Evolutionary conservation across 352 stramenopile species (phyloP), one percentile per base, ranked within the genome.

Genomic region (Phytophthora quininea): DNA sequence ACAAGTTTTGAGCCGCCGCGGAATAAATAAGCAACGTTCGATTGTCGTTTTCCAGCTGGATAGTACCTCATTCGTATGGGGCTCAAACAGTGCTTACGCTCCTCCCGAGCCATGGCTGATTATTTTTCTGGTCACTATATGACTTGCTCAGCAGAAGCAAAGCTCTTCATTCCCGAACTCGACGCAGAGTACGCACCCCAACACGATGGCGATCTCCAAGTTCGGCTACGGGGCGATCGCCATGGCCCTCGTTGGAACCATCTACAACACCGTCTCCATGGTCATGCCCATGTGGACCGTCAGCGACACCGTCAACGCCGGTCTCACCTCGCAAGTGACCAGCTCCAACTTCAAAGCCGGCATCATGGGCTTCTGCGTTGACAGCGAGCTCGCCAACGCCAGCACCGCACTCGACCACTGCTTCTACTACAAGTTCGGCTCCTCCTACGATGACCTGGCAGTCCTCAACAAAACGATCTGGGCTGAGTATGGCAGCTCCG

Each of bases 341-440:
- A 66, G 56, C 31, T 63, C 64, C 37, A 63, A 67, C 53, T 71
- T 67, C 38, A 67, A 67, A 12, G 51, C 64, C 7, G 51, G 57
- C n/a, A 47, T 71, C 51, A 59, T 62, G 58, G 43, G 64, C 19
- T 67, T 65, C 64, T 82, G 77, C 63, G 84, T 82, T 47, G 77
- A 90, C 59, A 67, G 84, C 31, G 58, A 88, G 55, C 54, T 89
- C 54, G 32, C 51, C 11, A 76, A 87, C 59, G 35, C 58, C 30
- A 72, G 59, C 32, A 54, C 77, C 14, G 48, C 59, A 7, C 77
- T 87, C 42, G 76, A 87, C 69, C 73, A 81, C 58, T 89, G 80
- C 65, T 88, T 88, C 64, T 89, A 84, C 70, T 76, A 87, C 76
- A 86, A 77, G 12, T 75, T 73, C 3, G 83, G 69, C 67, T 74